These are phyloP conservation scores for Oldenlandia corymbosa DNA, from an alignment of 257 asterid genomes.

Conservation along the genomic window DNA sequence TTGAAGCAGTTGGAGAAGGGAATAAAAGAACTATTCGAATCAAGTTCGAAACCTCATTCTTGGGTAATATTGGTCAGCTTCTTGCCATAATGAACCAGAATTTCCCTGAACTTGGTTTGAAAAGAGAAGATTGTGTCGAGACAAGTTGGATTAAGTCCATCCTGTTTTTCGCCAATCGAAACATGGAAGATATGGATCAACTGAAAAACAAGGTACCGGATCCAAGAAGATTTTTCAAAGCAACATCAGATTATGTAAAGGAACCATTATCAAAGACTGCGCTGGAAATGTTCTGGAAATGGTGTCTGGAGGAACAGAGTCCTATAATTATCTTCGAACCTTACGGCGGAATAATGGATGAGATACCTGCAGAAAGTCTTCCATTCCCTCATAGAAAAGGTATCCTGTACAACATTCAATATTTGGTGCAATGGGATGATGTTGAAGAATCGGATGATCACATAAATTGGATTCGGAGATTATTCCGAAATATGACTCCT, in stretches of 20 bases:
- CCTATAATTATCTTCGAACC: slow-evolving; percentile 42
- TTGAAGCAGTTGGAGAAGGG: slow-evolving; percentile 11
- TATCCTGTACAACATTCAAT: slow-evolving; percentile 40
- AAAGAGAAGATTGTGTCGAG: slow-evolving; percentile 28
- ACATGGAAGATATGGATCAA: background rate
- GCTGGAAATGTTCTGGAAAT: slow-evolving; percentile 22
- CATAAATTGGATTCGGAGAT: slow-evolving; percentile 35
- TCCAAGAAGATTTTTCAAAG: slow-evolving; percentile 37
- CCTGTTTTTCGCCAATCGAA: slow-evolving; percentile 3
- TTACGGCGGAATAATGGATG: slow-evolving; percentile 49
- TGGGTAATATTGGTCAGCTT: slow-evolving; percentile 6
- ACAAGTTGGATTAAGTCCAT: slow-evolving; percentile 54
- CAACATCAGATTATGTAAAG: slow-evolving; percentile 44
- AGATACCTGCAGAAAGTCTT: slow-evolving; percentile 25
- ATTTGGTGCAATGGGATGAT: slow-evolving; percentile 45
- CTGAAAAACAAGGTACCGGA: slow-evolving; percentile 7
- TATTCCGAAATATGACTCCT: slow-evolving; percentile 40
- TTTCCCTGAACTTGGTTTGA: slow-evolving; percentile 40
- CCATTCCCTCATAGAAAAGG: slow-evolving; percentile 65
- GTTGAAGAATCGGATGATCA: background rate
- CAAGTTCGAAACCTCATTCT: slow-evolving; percentile 12
- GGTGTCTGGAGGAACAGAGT: slow-evolving; percentile 21
- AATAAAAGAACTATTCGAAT: background rate
- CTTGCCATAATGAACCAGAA: slow-evolving; percentile 3
- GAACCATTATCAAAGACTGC: slow-evolving; percentile 28